phyloP scores from a whole-genome alignment of 331 rosid genomes.

The Rosa hybrid region DNA sequence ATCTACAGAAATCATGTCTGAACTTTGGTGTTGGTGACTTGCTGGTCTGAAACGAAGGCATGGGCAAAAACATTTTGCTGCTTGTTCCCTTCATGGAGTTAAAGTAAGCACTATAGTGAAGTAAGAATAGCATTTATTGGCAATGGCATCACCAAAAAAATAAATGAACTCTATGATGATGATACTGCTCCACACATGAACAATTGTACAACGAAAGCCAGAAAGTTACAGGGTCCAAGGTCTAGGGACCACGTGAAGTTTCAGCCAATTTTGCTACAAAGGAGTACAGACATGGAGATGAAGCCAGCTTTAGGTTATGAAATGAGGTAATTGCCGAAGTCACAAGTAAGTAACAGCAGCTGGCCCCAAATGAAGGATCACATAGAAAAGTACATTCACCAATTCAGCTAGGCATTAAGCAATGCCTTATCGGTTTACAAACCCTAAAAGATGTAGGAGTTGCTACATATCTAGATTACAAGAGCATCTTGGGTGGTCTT shows the following conservation, averaged over 20 bases:
- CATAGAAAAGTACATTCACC: neutral
- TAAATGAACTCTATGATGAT: neutral
- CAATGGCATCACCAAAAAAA: neutral
- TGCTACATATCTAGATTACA: neutral
- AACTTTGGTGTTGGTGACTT: neutral
- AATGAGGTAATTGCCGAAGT: neutral
- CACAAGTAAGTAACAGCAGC: neutral
- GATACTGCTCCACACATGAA: neutral
- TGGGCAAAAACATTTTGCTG: neutral
- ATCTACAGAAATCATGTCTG: neutral
- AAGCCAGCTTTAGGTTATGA: neutral
- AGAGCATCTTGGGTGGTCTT: neutral
- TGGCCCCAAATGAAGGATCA: neutral
- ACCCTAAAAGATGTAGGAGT: neutral
- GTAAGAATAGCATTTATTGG: neutral
- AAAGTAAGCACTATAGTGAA: neutral
- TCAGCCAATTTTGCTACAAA: neutral
- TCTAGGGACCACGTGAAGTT: constrained; percentile 6
- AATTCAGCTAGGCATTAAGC: neutral
- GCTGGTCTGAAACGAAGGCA: neutral
- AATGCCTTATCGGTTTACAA: neutral
- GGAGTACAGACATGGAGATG: constrained; percentile 8
- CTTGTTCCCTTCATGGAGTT: neutral
- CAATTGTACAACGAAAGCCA: neutral
- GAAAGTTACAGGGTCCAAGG: neutral